A percentile compares a stretch with the other conserved stretches of the same genome.
These are phyloP conservation scores for Coprinopsis marcescibilis DNA, from an alignment of 768 basidiomycete species.

Conservation along the genomic window DNA sequence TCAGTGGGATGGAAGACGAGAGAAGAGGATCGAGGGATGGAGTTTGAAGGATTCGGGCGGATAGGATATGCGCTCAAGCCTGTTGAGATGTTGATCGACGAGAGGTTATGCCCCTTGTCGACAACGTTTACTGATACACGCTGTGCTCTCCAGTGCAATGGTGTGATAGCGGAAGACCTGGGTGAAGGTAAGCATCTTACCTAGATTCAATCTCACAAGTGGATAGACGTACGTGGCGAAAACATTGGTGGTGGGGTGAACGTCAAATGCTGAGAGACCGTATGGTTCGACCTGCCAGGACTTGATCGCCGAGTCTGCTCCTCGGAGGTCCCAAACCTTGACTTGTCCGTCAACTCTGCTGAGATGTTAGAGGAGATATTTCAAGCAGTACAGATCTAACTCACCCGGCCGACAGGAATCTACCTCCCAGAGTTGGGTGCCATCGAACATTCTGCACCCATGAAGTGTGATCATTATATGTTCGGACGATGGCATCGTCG, in stretches of 20 bases:
- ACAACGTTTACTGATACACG: constrained; percentile 50
- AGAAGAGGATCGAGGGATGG: constrained; percentile 45
- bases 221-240: constrained; percentile 68
- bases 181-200: constrained; percentile 5
- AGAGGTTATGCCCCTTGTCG: constrained; percentile 25
- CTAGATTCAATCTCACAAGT: neutral
- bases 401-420: constrained; percentile 85
- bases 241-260: constrained; percentile 76
- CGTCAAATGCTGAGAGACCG: constrained; percentile 81
- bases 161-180: constrained; percentile 45
- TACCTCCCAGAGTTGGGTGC: constrained; percentile 61
- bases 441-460: constrained; percentile 92
- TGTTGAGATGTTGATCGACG: constrained; percentile 37
- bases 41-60: constrained; percentile 36
- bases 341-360: constrained; percentile 83
- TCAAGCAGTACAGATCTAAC: constrained; percentile 14
- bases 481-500: constrained; percentile 76
- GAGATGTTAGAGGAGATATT: neutral
- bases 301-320: constrained; percentile 48
- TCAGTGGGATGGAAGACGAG: constrained; percentile 69
- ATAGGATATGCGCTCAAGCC: constrained; percentile 41
- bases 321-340: constrained; percentile 86
- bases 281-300: constrained; percentile 61
- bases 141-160: constrained; percentile 51
- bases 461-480: constrained; percentile 68